phyloP scores from a whole-genome alignment of 2,329 filamentous ascomycete species.

The Cadophora gregata region DNA sequence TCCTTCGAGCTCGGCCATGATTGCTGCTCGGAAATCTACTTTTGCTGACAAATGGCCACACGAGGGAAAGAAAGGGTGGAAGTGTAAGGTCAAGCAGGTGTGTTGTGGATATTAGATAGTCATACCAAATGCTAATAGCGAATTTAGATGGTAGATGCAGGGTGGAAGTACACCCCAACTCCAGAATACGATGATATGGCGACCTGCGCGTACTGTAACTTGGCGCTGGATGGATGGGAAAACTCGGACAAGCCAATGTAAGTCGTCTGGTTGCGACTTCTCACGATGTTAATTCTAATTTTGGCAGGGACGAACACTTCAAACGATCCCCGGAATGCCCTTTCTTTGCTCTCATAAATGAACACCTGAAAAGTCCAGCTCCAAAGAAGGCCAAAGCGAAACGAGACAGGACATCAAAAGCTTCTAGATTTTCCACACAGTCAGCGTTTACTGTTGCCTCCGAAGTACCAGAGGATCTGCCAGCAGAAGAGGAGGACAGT shows the following conservation, averaged over 20 bases:
- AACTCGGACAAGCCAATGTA: constrained; percentile 86
- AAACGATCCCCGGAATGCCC: constrained; percentile 78
- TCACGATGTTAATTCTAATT: constrained; percentile 23
- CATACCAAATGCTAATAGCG: constrained; percentile 33
- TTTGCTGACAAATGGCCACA: constrained; percentile 90
- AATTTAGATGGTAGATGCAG: constrained; percentile 80
- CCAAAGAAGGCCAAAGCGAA: constrained; percentile 62
- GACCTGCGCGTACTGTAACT: constrained; percentile 87
- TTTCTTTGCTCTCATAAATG: constrained; percentile 76
- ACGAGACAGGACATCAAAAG: constrained; percentile 69
- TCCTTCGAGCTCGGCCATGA: constrained; percentile 73
- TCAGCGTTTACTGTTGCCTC: constrained; percentile 59
- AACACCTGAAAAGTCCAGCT: constrained; percentile 52
- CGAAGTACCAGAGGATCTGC: constrained; percentile 53
- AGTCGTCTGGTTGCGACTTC: constrained; percentile 45
- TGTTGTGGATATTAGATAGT: constrained; percentile 26
- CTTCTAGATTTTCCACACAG: constrained; percentile 67
- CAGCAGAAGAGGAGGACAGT: constrained; percentile 62
- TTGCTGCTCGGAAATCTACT: constrained; percentile 79
- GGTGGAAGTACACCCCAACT: constrained; percentile 92
- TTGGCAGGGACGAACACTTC: constrained; percentile 80
- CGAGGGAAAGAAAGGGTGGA: constrained; percentile 85
- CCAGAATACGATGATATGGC: constrained; percentile 86
- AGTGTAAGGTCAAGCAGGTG: constrained; percentile 88
- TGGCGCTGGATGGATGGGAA: constrained; percentile 95